Evolutionary conservation across 768 basidiomycete species (phyloP).

Genomic region (Lyophyllum shimeji): DNA sequence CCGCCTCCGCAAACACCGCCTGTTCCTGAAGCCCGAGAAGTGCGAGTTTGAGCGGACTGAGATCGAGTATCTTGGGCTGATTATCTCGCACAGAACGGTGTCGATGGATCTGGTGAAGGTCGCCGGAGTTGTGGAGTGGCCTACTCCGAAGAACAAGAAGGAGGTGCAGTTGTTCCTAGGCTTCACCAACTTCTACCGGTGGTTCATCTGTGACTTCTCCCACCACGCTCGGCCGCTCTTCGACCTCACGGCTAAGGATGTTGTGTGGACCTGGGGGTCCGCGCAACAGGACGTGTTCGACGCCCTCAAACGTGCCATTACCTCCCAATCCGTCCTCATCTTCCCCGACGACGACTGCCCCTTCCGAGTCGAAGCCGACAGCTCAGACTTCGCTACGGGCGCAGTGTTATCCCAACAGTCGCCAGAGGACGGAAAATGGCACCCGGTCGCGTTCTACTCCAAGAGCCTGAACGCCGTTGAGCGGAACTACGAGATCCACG

Average conservation of each 20-base stretch:
- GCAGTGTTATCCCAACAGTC: constrained; percentile 20
- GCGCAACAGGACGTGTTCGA: constrained; percentile 25
- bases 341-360: constrained; percentile 6
- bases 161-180: constrained; percentile 26
- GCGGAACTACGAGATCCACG: constrained; percentile 38
- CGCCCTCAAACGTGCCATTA: constrained; percentile 24
- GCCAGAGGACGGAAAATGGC: constrained; percentile 15
- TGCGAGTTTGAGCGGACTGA: neutral
- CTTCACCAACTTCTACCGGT: constrained; percentile 38
- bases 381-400: constrained; percentile 12
- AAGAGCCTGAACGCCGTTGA: constrained; percentile 25
- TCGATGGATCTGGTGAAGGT: no score
- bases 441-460: constrained; percentile 31
- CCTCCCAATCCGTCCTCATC: constrained; percentile 22
- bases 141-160: neutral
- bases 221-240: constrained; percentile 10
- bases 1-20: neutral
- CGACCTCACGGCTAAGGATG: neutral
- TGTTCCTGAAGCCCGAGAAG: neutral
- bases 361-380: constrained; percentile 9
- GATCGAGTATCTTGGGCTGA: constrained; percentile 27
- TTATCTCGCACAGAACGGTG: no score
- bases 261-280: neutral
- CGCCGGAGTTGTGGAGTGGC: no score
- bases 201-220: constrained; percentile 33